Conservation (phyloP, 1,284 basidiomycete species). For the Puccinia brachypodii region DNA sequence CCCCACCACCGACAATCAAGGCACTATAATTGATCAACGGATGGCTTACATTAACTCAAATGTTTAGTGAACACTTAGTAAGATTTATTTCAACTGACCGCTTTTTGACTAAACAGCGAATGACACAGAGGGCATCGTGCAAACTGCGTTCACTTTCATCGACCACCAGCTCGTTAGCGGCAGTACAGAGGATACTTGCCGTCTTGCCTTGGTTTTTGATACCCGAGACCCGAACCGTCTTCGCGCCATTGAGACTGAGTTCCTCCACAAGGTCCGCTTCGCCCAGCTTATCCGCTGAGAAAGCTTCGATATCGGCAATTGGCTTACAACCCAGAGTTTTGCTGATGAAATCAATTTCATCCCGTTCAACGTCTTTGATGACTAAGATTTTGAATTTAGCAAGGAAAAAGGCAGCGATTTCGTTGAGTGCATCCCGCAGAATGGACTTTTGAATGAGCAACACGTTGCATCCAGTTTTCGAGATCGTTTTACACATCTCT, state of each 20-base stretch:
- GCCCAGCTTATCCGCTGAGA: slow-evolving; percentile 98
- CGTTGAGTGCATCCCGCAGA: slow-evolving; percentile 95
- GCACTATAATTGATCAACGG: slow-evolving; percentile 64
- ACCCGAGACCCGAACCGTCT: slow-evolving; percentile 91
- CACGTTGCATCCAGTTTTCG: slow-evolving; percentile 98
- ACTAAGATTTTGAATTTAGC: slow-evolving; percentile 96
- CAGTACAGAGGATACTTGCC: slow-evolving; percentile 92
- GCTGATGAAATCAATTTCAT: slow-evolving; percentile 96
- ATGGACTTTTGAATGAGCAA: slow-evolving; percentile 99
- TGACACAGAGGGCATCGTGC: slow-evolving; percentile 97
- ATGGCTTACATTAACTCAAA: slow-evolving; percentile 23
- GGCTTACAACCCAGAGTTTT: slow-evolving; percentile 95
- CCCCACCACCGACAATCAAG: slow-evolving; percentile 93
- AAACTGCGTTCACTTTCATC: slow-evolving; percentile 97
- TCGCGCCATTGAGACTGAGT: slow-evolving; percentile 76
- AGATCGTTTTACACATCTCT: slow-evolving; percentile 99
- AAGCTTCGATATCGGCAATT: slow-evolving; percentile 94
- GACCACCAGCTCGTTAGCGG: slow-evolving; percentile 86
- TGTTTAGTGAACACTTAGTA: background rate
- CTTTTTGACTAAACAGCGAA: slow-evolving; percentile 97
- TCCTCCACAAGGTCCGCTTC: slow-evolving; percentile 96
- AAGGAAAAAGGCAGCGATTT: slow-evolving; percentile 96
- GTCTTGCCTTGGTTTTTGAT: slow-evolving; percentile 94
- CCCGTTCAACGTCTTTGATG: slow-evolving; percentile 96
- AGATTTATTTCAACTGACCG: slow-evolving; percentile 64